These are phyloP conservation scores for Rhizoclosmatium sp. DNA, from an alignment of 192 early-diverging fungal genomes.

Conservation along the genomic window DNA sequence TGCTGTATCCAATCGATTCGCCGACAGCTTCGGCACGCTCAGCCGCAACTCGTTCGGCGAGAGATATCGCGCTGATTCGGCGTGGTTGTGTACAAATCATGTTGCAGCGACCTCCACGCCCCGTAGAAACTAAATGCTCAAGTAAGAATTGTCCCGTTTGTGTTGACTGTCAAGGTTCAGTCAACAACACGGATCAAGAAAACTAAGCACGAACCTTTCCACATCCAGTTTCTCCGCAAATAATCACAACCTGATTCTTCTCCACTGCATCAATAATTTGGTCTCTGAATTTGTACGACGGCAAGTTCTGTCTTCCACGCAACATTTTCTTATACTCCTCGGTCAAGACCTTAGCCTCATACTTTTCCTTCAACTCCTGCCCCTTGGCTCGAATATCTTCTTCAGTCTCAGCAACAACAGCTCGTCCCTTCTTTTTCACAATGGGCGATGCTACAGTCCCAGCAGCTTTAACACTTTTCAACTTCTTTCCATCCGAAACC, in stretches of 20 bases:
- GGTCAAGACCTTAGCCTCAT: conserved; percentile 5
- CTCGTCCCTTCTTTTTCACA: not conserved
- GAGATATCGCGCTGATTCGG: conserved; percentile 70
- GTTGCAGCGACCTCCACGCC: conserved; percentile 50
- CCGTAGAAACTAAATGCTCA: conserved; percentile 56
- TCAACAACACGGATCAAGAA: too few relatives aligned
- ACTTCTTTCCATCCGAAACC: not conserved
- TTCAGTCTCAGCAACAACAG: not conserved
- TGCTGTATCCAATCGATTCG: conserved; percentile 73
- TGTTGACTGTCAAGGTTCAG: conserved; percentile 20
- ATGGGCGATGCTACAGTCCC: not conserved
- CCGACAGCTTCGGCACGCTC: conserved; percentile 72
- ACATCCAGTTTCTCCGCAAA: conserved; percentile 81
- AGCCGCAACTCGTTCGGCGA: conserved; percentile 68
- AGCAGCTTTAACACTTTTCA: not conserved
- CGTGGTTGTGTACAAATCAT: conserved; percentile 79
- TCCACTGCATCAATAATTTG: conserved; percentile 53
- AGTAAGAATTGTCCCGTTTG: conserved; percentile 78
- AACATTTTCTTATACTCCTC: conserved; percentile 45
- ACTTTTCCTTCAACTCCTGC: conserved; percentile 13
- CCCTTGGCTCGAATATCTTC: conserved; percentile 5
- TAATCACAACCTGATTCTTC: conserved; percentile 66
- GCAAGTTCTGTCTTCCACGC: conserved; percentile 62
- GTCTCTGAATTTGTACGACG: conserved; percentile 65
- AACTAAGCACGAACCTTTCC: not conserved